Evolutionary conservation across 2,329 filamentous ascomycete genomes (phyloP), one percentile per base, ranked within the genome.

Genomic region (Magnaporthiopsis rhizophila): DNA sequence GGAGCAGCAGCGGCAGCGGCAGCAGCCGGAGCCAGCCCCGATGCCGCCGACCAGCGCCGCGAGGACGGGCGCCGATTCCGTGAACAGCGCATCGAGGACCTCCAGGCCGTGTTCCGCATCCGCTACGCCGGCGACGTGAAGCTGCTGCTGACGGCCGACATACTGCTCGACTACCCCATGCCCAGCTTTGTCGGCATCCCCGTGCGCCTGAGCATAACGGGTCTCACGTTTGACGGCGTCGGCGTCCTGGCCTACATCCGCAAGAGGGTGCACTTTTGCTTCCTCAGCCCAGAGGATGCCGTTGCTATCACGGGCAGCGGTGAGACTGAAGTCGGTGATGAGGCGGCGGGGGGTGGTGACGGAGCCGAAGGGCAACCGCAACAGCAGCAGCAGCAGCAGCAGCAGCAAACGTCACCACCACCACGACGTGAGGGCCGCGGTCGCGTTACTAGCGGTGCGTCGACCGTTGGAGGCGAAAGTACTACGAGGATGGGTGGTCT

Each of bases 151-250:
- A 98, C 95, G 30, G 93, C 95, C 0, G 93, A 98, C 76, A 97
- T 99, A 58, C 81, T 98, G 38, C 87, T 99, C 45, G 95, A 99
- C 76, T 99, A 99, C 74, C 95, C 95, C 0, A 98, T 98, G 91
- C 93, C 93, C 57, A 96, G 91, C 78, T 99, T 99, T 72, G 94
- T 98, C 2, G 92, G 93, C 15, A 94, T 99, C 66, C 95, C 95
- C 1, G 83, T 99, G 60, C 94, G 95, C 75, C 82, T 99, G 32
- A 97, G 94, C 74, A 96, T 99, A 69, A 98, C 95, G 0, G 95
- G 95, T 0, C 78, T 99, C 66, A 92, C 90, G 0, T 99, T 99
- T 77, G 94, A 99, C 73, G 95, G 95, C 0, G 91, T 98, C 12
- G 94, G 93, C 0, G 91, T 98, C 60, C 77, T 97, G 65, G 95